Conservation (phyloP, 176 grass and related monocot species). For the Carex kokanica region DNA sequence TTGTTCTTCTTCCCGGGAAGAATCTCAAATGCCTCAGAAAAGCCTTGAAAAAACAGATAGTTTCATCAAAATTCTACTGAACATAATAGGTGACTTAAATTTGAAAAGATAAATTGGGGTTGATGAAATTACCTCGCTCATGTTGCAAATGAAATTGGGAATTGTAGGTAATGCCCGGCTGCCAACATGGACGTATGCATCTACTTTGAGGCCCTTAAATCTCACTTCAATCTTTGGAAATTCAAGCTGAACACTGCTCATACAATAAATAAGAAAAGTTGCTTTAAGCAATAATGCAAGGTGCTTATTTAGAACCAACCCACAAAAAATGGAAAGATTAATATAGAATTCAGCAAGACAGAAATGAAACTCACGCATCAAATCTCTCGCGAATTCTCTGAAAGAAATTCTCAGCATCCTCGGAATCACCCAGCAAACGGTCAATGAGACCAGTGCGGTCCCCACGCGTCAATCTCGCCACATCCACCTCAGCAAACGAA, state of each 20-base stretch:
- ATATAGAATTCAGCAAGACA: too few species aligned
- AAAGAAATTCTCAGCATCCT: slow-evolving; percentile 81
- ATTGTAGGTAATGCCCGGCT: slow-evolving; percentile 96
- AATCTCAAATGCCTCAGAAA: slow-evolving; percentile 85
- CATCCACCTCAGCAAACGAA: slow-evolving; percentile 63
- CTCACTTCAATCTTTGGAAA: slow-evolving; percentile 98
- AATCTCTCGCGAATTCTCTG: slow-evolving; percentile 83
- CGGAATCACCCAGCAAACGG: slow-evolving; percentile 71
- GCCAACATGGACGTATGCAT: slow-evolving; percentile 88
- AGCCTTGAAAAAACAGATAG: slow-evolving; percentile 39
- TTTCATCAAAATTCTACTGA: slow-evolving; percentile 8
- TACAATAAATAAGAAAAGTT: neutral
- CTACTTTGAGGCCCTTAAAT: slow-evolving; percentile 79
- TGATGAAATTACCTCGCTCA: slow-evolving; percentile 67
- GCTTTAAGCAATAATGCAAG: neutral
- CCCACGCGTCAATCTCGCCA: slow-evolving; percentile 55
- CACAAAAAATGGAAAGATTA: too few species aligned
- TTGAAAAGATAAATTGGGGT: neutral
- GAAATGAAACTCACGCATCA: slow-evolving; percentile 62
- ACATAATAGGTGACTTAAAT: neutral
- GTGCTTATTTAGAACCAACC: neutral
- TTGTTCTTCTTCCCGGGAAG: slow-evolving; percentile 63
- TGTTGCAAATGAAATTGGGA: slow-evolving; percentile 94
- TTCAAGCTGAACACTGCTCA: slow-evolving; percentile 67
- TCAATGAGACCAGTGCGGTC: slow-evolving; percentile 83